phyloP scores from a whole-genome alignment of 2,329 filamentous ascomycete genomes.

The Aspergillus fructus region DNA sequence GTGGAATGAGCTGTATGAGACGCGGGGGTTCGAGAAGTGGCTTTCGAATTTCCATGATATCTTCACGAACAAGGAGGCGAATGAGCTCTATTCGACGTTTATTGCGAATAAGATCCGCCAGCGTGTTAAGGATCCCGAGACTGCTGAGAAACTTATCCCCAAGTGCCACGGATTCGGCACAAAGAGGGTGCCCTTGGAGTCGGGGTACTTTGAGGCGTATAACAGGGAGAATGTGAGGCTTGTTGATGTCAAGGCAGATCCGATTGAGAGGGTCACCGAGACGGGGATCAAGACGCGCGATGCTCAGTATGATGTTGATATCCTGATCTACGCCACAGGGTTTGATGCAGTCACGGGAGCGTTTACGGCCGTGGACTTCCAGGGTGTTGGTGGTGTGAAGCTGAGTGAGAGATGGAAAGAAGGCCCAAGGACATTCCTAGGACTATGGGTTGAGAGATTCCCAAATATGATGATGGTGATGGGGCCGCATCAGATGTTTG shows the following conservation, averaged over 20 bases:
- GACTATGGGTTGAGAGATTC: slow-evolving; percentile 44
- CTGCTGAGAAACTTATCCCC: slow-evolving; percentile 55
- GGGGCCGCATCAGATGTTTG: slow-evolving; percentile 51
- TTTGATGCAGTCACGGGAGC: slow-evolving; percentile 11
- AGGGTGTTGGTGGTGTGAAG: slow-evolving; percentile 28
- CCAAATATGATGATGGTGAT: slow-evolving; percentile 57
- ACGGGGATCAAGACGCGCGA: slow-evolving; percentile 43
- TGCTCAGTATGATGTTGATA: not conserved
- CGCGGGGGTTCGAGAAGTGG: slow-evolving; percentile 58
- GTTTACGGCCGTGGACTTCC: slow-evolving; percentile 41
- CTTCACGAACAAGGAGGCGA: slow-evolving; percentile 48
- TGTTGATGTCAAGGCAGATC: slow-evolving; percentile 45
- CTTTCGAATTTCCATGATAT: slow-evolving; percentile 56
- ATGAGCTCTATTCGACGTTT: slow-evolving; percentile 56
- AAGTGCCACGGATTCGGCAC: slow-evolving; percentile 54
- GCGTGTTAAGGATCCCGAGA: slow-evolving; percentile 51
- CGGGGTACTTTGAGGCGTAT: slow-evolving; percentile 52
- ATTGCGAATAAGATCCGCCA: slow-evolving; percentile 54
- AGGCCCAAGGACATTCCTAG: slow-evolving; percentile 43
- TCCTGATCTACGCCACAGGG: slow-evolving; percentile 9
- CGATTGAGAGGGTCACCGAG: slow-evolving; percentile 42
- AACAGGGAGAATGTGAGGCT: slow-evolving; percentile 49
- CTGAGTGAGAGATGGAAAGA: slow-evolving; percentile 35
- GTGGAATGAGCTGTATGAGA: slow-evolving; percentile 51
- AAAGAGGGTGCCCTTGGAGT: slow-evolving; percentile 52